Base-by-base conservation (phyloP, 331 rosid species). In the Malus hybrid region DNA sequence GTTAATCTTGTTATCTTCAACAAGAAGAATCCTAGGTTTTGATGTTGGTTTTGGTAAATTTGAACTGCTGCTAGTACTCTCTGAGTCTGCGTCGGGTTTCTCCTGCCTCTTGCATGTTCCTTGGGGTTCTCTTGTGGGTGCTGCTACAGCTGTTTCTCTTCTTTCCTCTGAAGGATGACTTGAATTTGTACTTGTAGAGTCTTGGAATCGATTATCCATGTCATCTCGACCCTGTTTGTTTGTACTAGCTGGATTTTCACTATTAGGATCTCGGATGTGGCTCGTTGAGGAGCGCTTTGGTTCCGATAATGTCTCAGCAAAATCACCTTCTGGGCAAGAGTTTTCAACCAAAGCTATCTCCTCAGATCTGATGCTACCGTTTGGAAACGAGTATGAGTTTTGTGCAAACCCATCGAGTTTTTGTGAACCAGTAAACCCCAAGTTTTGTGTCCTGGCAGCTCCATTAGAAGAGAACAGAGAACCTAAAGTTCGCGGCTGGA, bases 1-100 rank as follows among this genome's bases (percentile, higher is more conserved):
- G 57, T 92, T 95, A 70, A 92, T 90, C 87, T 95, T 92, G 86
- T 85, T 95, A 79, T 95, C 99, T 79, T 95, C 97, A 65, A 92
- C 99, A 12, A 95, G 92, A 78, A 95, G 99, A 67, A 95, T 92
- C 67, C 79, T 92, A 12, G 97, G 92, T 66, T 84, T 79, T 61
- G 66, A 52, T 34, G 68, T 14, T 26, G 88, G 46, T 66, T 79
- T 80, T 28, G 73, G 62, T 50, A 69, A 83, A 74, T 81, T 85
- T 29, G 67, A 69, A 62, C 66, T 76, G 74, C 78, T 78, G 6
- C 70, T 78, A 64, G 65, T 79, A 53, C 81, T 58, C 46, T 79
- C 80, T 1, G 73, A 42, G 55, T 72, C 81, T 36, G 50, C 39
- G 39, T 83, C 82, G 32, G 72, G 74, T 77, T 85, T 89, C 77